Conservation (phyloP, 305 asterid genomes). For the Withania somnifera region DNA sequence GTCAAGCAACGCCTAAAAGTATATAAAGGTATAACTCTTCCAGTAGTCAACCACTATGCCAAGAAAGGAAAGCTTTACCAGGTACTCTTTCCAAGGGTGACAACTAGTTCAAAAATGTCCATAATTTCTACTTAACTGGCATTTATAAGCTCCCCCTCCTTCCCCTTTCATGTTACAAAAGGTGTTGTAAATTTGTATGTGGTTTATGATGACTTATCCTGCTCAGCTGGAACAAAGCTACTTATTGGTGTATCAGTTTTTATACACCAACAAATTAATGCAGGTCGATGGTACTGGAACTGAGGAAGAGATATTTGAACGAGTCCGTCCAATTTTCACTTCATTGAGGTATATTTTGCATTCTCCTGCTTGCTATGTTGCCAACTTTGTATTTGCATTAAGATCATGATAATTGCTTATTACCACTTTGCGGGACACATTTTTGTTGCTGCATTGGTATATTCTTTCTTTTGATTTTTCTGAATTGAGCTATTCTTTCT, state of each 20-base stretch:
- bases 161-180: not conserved
- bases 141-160: not conserved
- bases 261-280: conserved; percentile 7
- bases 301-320: conserved; percentile 73
- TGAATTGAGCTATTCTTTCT: not conserved
- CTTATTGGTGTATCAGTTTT: not conserved
- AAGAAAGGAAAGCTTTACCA: conserved; percentile 68
- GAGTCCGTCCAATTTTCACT: conserved; percentile 58
- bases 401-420: not conserved
- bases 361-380: not conserved
- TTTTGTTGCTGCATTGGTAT: not conserved
- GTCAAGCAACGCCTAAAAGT: conserved; percentile 67
- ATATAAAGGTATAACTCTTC: conserved; percentile 59
- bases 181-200: not conserved
- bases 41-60: conserved; percentile 72
- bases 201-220: not conserved
- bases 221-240: not conserved
- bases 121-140: not conserved
- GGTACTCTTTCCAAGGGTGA: conserved; percentile 32
- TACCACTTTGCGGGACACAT: not conserved
- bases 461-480: not conserved
- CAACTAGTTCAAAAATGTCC: not conserved
- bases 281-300: conserved; percentile 91
- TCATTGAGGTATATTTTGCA: conserved; percentile 38
- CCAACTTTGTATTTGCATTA: not conserved